phyloP scores from a whole-genome alignment of 106 monocot species.

The Platanthera zijinensis region DNA sequence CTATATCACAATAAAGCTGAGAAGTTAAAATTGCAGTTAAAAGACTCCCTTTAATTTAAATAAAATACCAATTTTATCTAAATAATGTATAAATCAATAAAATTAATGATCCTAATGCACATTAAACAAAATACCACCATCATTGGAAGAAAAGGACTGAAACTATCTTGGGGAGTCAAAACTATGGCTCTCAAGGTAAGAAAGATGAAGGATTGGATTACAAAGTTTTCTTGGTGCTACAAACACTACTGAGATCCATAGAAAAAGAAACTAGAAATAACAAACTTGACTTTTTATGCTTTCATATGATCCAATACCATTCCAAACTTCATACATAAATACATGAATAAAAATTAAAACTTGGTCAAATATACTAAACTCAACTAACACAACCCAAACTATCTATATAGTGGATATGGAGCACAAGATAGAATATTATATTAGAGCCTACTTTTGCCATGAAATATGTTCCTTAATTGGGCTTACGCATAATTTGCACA shows the following conservation, averaged over 20 bases:
- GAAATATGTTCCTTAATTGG: no score
- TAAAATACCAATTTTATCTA: constrained; percentile 3
- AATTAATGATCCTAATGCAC: not conserved
- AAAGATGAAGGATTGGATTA: not conserved
- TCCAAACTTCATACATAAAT: not conserved
- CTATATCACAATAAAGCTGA: constrained; percentile 86
- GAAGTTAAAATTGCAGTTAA: constrained; percentile 14
- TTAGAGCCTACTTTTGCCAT: not conserved
- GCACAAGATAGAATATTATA: not conserved
- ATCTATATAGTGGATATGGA: not conserved
- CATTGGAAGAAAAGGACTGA: not conserved
- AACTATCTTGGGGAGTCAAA: not conserved
- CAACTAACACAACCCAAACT: not conserved
- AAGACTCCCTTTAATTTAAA: not conserved
- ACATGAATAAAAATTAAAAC: not conserved
- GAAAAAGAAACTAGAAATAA: not conserved
- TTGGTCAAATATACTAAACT: not conserved
- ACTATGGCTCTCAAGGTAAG: not conserved
- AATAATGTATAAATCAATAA: not conserved
- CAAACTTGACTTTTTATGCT: not conserved
- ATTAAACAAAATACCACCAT: not conserved
- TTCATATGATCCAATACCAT: not conserved
- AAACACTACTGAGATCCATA: not conserved
- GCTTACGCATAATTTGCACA: no score
- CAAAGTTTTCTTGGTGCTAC: not conserved